phyloP scores from a whole-genome alignment of 257 asterid genomes.

The Ajuga chamaepitys region DNA sequence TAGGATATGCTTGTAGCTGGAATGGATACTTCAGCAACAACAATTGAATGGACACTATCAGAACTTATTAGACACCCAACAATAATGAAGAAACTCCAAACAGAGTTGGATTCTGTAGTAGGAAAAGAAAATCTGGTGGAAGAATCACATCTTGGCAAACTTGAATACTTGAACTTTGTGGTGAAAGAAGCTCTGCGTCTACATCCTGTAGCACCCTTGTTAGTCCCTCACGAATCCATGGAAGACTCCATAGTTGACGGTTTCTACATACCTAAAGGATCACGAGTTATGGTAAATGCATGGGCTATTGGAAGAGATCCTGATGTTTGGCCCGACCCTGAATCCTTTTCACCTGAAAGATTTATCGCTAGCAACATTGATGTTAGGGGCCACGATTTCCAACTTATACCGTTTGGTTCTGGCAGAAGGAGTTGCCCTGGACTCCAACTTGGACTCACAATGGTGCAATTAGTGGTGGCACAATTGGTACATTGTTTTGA shows the following conservation, averaged over 20 bases:
- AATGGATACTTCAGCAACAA: constrained; percentile 28
- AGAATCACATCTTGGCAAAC: constrained; percentile 23
- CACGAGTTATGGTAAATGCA: constrained; percentile 15
- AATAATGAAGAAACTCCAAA: constrained; percentile 25
- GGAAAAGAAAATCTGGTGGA: constrained; percentile 24
- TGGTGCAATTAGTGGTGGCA: constrained; percentile 19
- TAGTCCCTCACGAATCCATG: constrained; percentile 29
- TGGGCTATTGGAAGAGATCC: constrained; percentile 33
- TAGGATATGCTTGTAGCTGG: constrained; percentile 34
- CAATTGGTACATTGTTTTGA: constrained; percentile 37
- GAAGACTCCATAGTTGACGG: constrained; percentile 22
- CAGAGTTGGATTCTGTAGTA: constrained; percentile 20
- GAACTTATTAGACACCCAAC: constrained; percentile 32
- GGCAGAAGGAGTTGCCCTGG: constrained; percentile 32
- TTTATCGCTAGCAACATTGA: constrained; percentile 19
- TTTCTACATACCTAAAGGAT: constrained; percentile 16
- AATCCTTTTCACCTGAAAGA: constrained; percentile 20
- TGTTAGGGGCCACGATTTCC: constrained; percentile 13
- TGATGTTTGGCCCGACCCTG: constrained; percentile 18
- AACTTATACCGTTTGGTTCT: constrained; percentile 27
- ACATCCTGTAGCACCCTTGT: constrained; percentile 24
- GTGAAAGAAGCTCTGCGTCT: constrained; percentile 31
- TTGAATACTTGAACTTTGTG: constrained; percentile 21
- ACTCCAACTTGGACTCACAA: constrained; percentile 14
- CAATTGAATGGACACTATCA: constrained; percentile 31